A percentile compares a stretch with the other conserved stretches of the same genome.
phyloP scores from a whole-genome alignment of 148 eudicot genomes.

The Heliamphora exappendiculata region DNA sequence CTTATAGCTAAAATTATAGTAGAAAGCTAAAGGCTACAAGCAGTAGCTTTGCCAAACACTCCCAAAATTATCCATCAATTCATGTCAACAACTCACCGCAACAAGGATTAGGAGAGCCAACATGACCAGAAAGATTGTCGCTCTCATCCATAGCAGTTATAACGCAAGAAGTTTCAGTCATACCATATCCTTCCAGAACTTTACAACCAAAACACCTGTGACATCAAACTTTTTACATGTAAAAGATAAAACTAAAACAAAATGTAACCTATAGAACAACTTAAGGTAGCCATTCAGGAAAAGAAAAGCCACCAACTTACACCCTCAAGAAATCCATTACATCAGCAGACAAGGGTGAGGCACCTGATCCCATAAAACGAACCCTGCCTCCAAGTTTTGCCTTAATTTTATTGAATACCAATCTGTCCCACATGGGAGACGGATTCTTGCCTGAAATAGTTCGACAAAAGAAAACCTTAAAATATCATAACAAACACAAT shows the following conservation, averaged over 20 bases:
- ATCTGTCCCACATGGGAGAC: constrained; percentile 78
- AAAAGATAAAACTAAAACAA: neutral
- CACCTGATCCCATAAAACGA: constrained; percentile 80
- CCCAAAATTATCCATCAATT: too few species aligned
- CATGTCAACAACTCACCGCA: constrained; percentile 66
- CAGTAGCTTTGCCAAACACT: too few species aligned
- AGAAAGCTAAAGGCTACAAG: too few species aligned
- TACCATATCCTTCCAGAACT: constrained; percentile 85
- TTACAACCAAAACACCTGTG: constrained; percentile 77
- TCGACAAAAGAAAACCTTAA: neutral
- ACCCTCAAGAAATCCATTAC: constrained; percentile 83
- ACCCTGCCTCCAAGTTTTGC: constrained; percentile 86
- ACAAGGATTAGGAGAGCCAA: constrained; percentile 83
- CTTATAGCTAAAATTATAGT: too few species aligned
- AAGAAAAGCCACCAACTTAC: constrained; percentile 42
- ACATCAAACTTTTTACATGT: constrained; percentile 2
- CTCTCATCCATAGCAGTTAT: constrained; percentile 65
- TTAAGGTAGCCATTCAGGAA: neutral
- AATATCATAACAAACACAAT: too few species aligned
- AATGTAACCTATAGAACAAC: neutral
- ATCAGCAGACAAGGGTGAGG: constrained; percentile 89
- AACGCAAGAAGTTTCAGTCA: constrained; percentile 91
- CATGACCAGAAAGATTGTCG: constrained; percentile 75
- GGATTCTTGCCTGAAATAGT: constrained; percentile 51
- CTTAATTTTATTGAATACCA: constrained; percentile 85